Percentiles rank a stretch among this genome's conserved stretches.
Conservation (phyloP, 2,329 filamentous ascomycete species). For the Aspergillus costaricaensis region DNA sequence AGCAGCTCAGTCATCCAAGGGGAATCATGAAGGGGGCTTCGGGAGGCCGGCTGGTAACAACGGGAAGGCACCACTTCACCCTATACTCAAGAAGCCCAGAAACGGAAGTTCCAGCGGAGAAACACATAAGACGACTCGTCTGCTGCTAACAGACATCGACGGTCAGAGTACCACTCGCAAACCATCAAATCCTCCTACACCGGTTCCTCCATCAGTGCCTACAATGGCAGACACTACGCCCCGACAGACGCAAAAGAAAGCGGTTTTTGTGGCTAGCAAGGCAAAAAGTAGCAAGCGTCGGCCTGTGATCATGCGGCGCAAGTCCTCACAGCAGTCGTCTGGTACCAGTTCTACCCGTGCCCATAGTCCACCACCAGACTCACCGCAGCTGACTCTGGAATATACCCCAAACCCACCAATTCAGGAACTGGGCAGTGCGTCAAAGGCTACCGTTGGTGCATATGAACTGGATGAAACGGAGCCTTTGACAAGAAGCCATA, state of each 20-base stretch:
- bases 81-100: conserved; percentile 45
- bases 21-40: neutral
- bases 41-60: neutral
- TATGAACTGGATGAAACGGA: too few relatives aligned
- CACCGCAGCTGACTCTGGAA: conserved; percentile 7
- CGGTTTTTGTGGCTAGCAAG: conserved; percentile 31
- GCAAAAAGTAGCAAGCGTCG: conserved; percentile 31
- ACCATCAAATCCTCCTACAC: conserved; percentile 28
- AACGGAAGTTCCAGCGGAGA: conserved; percentile 25
- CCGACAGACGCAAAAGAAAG: conserved; percentile 30
- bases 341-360: conserved; percentile 14
- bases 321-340: conserved; percentile 38
- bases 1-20: neutral
- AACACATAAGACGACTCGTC: conserved; percentile 33
- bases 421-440: neutral
- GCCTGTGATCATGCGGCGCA: conserved; percentile 36
- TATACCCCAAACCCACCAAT: neutral
- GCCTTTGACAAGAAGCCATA: neutral
- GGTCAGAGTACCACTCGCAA: conserved; percentile 30
- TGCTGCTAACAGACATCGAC: conserved; percentile 30
- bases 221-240: conserved; percentile 7
- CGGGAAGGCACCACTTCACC: conserved; percentile 26
- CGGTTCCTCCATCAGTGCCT: conserved; percentile 15
- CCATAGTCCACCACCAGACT: conserved; percentile 16
- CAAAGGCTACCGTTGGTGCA: neutral